Evolutionary conservation across 2,329 filamentous ascomycete genomes (phyloP).

Genomic region (Trichophaea hybrida): DNA sequence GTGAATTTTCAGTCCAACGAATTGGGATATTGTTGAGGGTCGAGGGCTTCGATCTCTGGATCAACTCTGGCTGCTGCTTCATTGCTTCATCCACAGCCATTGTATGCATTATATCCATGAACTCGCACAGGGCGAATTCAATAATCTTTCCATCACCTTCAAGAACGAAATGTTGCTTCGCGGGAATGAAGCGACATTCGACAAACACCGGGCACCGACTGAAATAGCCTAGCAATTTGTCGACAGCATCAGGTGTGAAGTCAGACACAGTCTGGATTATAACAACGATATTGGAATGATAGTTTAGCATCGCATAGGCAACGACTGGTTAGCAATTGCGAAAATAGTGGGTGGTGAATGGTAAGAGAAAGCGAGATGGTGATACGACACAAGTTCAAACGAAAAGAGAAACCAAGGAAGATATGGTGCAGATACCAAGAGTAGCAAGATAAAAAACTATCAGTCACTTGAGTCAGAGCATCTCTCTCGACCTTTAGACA

Average conservation of each 20-base stretch:
- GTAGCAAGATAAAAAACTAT: too few species aligned
- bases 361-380: too few species aligned
- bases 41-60: background rate
- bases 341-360: too few species aligned
- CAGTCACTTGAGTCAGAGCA: too few species aligned
- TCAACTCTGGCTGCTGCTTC: background rate
- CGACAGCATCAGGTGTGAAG: conserved; percentile 17
- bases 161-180: conserved; percentile 16
- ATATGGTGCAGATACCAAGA: too few species aligned
- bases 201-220: conserved; percentile 9
- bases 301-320: too few species aligned
- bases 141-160: conserved; percentile 16
- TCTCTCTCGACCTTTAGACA: too few species aligned
- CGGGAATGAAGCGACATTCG: conserved; percentile 17
- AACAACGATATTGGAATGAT: background rate
- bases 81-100: conserved; percentile 1
- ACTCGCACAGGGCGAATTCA: conserved; percentile 11
- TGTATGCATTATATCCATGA: conserved; percentile 12
- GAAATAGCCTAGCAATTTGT: conserved; percentile 12
- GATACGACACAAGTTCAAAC: too few species aligned
- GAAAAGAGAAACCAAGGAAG: too few species aligned
- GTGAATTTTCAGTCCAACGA: background rate
- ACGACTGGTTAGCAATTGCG: too few species aligned
- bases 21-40: background rate
- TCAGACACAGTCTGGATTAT: conserved; percentile 12